Base-by-base conservation (phyloP, 257 asterid genomes). In the Solanum paucissectum region DNA sequence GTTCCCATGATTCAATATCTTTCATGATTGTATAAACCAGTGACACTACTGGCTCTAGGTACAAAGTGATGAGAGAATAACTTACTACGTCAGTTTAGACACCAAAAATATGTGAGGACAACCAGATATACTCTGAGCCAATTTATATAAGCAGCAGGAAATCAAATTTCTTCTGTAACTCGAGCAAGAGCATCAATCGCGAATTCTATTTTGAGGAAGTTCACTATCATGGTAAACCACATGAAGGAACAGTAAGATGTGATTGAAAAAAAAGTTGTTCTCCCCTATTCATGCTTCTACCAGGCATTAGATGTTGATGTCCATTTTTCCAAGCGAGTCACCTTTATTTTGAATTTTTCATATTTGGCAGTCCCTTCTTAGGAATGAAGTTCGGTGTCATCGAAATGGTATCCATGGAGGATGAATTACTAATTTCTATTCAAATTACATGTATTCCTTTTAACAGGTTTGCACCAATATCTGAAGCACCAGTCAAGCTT, bases 401-500 rank as follows among this genome's bases (percentile, higher is more conserved):
- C 9, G 4, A 79, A 27, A 76, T 76, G 4, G 23, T 3, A 76
- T 76, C 60, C 14, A 23, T 75, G 83, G 34, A 38, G 34, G 83
- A 38, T 75, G 62, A 77, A 77, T 14, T 46, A 77, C 16, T 18
- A 38, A 38, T 40, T 42, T 27, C 13, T 81, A 12, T 81, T 46
- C 25, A 79, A 79, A 79, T 44, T 46, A 42, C 84, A 42, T 77
- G 64, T 77, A 77, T 44, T 42, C 49, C 82, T 73, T 23, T 38
- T 77, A 77, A 77, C 37, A 77, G 84, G 2, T 44, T 14, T 79
- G 40, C 66, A 79, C 49, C 66, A 79, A 44, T 27, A 81, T 81
- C 66, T 37, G 66, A 81, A 87, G 18, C 83, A 52, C 73, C 18
- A 62, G 77, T 37, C 40, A 87, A 38, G 83, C 92, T 85, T 92